phyloP scores from a whole-genome alignment of 2,329 filamentous ascomycete species.

The Myriosclerotinia scirpicola region DNA sequence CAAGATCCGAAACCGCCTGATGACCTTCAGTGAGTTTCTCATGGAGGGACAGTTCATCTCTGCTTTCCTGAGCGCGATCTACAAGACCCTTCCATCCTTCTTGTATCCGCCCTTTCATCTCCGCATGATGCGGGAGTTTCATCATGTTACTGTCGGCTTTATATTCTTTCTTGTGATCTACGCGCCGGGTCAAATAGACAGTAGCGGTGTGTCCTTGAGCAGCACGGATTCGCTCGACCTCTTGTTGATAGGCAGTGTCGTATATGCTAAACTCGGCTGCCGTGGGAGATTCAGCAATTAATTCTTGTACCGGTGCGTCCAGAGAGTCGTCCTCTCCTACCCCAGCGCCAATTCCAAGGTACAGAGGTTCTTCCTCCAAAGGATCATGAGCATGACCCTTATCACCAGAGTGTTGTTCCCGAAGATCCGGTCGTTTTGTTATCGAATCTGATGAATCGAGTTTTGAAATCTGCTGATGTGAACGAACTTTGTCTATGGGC shows the following conservation, averaged over 20 bases:
- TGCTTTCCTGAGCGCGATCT: slow-evolving; percentile 36
- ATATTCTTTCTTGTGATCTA: slow-evolving; percentile 45
- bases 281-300: slow-evolving; percentile 81
- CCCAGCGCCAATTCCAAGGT: slow-evolving; percentile 75
- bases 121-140: slow-evolving; percentile 29
- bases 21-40: slow-evolving; percentile 24
- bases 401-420: slow-evolving; percentile 43
- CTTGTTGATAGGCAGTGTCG: slow-evolving; percentile 80
- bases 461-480: slow-evolving; percentile 26
- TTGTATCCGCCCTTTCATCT: slow-evolving; percentile 30
- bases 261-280: slow-evolving; percentile 86
- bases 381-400: slow-evolving; percentile 65
- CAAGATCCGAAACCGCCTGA: slow-evolving; percentile 34
- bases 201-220: slow-evolving; percentile 50
- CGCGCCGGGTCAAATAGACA: slow-evolving; percentile 56
- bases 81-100: slow-evolving; percentile 38
- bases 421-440: background rate
- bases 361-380: slow-evolving; percentile 60
- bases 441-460: slow-evolving; percentile 20
- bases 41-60: slow-evolving; percentile 21
- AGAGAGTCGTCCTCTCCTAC: slow-evolving; percentile 47
- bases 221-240: slow-evolving; percentile 70
- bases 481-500: background rate
- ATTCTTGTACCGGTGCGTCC: slow-evolving; percentile 42
- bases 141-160: slow-evolving; percentile 38